Conservation (phyloP, 495 filamentous ascomycete species). For the Immersiella caudata region DNA sequence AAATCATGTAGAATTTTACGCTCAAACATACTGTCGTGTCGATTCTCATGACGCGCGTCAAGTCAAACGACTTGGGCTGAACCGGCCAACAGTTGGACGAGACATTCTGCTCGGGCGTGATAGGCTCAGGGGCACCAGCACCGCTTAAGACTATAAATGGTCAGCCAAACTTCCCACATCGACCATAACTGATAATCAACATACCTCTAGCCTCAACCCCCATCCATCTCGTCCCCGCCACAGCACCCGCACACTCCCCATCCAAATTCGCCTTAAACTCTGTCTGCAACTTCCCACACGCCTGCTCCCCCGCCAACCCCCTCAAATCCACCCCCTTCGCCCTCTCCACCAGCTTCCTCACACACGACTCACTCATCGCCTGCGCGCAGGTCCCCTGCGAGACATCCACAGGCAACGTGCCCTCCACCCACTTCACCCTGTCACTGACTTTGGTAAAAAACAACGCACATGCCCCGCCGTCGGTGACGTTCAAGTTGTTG, state of each 20-base stretch:
- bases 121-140: neutral
- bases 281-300: neutral
- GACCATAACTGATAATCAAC: neutral
- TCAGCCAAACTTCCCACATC: neutral
- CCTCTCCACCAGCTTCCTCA: neutral
- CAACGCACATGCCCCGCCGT: neutral
- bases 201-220: neutral
- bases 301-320: neutral
- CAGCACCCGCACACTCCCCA: neutral
- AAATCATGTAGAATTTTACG: too few relatives aligned
- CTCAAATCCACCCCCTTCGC: neutral
- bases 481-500: neutral
- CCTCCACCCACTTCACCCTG: neutral
- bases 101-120: neutral
- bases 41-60: neutral
- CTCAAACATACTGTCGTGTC: too few relatives aligned
- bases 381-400: neutral
- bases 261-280: neutral
- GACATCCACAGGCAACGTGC: too few relatives aligned
- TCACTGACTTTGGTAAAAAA: neutral
- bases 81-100: conserved; percentile 4
- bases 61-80: neutral
- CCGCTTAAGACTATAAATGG: neutral
- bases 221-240: neutral
- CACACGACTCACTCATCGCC: neutral